Conservation (phyloP, 192 early-diverging fungal genomes). For the Coemansia sp. region DNA sequence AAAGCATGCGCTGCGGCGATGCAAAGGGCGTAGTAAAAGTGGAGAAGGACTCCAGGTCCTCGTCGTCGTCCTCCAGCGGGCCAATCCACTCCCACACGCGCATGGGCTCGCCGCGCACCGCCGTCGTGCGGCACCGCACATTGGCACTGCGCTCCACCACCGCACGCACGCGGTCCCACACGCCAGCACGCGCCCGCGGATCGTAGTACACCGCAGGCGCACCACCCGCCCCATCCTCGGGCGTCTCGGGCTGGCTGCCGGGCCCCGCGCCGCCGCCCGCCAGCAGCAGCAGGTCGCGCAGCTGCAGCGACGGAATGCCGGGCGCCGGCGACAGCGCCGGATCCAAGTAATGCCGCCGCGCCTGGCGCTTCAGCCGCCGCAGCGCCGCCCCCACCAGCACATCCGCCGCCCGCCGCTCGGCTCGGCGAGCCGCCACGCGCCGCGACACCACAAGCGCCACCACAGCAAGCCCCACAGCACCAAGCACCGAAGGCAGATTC, state of each 20-base stretch:
- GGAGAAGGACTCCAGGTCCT: conserved; percentile 4
- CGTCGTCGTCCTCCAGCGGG: conserved; percentile 43
- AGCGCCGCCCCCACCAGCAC: conserved; percentile 49
- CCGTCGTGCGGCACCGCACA: conserved; percentile 59
- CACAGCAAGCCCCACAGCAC: conserved; percentile 12
- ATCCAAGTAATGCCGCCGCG: conserved; percentile 54
- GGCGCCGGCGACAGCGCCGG: conserved; percentile 57
- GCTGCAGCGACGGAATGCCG: conserved; percentile 54
- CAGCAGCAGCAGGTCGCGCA: conserved; percentile 60
- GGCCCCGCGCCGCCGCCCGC: neutral
- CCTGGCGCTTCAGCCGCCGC: conserved; percentile 55
- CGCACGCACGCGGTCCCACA: conserved; percentile 60
- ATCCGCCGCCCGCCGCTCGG: conserved; percentile 43
- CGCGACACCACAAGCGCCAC: conserved; percentile 26
- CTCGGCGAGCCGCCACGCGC: conserved; percentile 27
- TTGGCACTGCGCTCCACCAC: conserved; percentile 61
- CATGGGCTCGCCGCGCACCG: conserved; percentile 60
- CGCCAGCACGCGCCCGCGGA: conserved; percentile 41
- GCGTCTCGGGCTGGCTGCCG: neutral
- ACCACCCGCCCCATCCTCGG: neutral
- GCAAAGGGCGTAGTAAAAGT: conserved; percentile 6
- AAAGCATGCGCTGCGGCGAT: conserved; percentile 5
- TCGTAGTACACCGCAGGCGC: conserved; percentile 25
- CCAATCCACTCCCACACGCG: conserved; percentile 70
- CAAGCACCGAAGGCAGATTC: conserved; percentile 22